A percentile compares a stretch with the other conserved stretches of the same genome.
Evolutionary conservation across 192 early-diverging fungal genomes (phyloP).

Genomic region (Coemansia sp.): DNA sequence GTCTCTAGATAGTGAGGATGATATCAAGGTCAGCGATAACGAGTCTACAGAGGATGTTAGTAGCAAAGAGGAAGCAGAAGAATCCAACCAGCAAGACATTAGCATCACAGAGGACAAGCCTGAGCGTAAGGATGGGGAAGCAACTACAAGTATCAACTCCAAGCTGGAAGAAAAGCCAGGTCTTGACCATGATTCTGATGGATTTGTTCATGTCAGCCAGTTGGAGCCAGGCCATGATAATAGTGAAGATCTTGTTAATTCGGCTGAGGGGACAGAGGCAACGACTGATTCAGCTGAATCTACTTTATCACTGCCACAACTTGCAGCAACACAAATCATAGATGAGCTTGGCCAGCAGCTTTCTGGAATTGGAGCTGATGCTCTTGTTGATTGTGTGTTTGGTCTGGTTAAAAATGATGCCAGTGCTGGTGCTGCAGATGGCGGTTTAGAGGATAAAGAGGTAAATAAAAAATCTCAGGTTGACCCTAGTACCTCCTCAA

Average conservation of each 20-base stretch:
- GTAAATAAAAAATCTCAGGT: no score
- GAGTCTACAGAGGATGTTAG: background rate
- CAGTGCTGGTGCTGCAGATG: background rate
- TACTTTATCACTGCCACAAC: background rate
- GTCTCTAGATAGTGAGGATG: slow-evolving; percentile 6
- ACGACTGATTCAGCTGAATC: background rate
- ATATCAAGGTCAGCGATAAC: background rate
- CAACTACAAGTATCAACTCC: background rate
- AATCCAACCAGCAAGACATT: background rate
- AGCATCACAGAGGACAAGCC: background rate
- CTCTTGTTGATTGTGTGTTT: slow-evolving; percentile 4
- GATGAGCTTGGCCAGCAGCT: slow-evolving; percentile 6
- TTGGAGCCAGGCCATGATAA: slow-evolving; percentile 16
- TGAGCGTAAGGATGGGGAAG: background rate
- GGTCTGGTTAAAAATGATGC: background rate
- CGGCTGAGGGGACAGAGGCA: background rate
- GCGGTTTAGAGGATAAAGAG: background rate
- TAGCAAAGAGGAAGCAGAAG: background rate
- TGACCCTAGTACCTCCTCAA: no score
- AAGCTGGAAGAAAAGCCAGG: background rate
- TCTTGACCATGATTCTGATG: slow-evolving; percentile 40
- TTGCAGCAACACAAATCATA: background rate
- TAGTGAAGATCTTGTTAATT: slow-evolving; percentile 11
- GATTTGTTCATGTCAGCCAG: slow-evolving; percentile 47
- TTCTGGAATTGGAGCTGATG: background rate